These are phyloP conservation scores for Wallacemonas rigidus DNA, from an alignment of 208 protist species.

Conservation along the genomic window DNA sequence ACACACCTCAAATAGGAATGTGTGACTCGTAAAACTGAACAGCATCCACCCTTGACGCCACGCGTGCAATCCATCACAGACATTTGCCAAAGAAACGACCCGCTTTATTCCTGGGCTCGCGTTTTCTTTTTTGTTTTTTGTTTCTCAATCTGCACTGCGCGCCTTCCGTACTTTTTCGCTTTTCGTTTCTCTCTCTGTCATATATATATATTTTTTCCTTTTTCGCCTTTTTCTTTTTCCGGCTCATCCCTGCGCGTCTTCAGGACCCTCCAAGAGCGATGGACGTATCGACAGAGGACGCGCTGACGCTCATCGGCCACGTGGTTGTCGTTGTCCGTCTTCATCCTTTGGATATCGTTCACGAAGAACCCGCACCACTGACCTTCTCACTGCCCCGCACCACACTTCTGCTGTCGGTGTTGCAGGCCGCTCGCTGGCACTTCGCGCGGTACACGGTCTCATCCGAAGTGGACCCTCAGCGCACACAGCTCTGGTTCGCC, in stretches of 20 bases:
- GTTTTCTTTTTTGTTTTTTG: too few species aligned
- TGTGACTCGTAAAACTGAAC: too few species aligned
- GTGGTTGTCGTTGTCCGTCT: conserved; percentile 3
- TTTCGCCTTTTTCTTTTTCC: neutral
- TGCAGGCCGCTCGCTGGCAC: neutral
- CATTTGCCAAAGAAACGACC: too few species aligned
- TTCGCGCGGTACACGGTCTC: conserved; percentile 3
- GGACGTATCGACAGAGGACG: neutral
- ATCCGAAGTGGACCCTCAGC: neutral
- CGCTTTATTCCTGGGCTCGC: too few species aligned
- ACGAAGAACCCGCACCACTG: conserved; percentile 7
- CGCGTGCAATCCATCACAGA: too few species aligned
- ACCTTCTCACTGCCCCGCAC: conserved; percentile 13
- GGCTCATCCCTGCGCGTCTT: neutral
- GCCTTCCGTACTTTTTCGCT: neutral
- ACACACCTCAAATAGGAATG: too few species aligned
- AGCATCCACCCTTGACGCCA: too few species aligned
- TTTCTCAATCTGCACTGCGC: too few species aligned
- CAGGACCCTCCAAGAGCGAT: too few species aligned
- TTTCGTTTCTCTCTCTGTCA: neutral
- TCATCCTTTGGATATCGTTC: conserved; percentile 7
- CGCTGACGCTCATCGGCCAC: neutral
- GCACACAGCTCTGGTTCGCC: conserved; percentile 11
- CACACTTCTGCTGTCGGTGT: conserved; percentile 1
- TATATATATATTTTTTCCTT: neutral